phyloP scores from a whole-genome alignment of 352 stramenopile species.

The Globisporangium solare region DNA sequence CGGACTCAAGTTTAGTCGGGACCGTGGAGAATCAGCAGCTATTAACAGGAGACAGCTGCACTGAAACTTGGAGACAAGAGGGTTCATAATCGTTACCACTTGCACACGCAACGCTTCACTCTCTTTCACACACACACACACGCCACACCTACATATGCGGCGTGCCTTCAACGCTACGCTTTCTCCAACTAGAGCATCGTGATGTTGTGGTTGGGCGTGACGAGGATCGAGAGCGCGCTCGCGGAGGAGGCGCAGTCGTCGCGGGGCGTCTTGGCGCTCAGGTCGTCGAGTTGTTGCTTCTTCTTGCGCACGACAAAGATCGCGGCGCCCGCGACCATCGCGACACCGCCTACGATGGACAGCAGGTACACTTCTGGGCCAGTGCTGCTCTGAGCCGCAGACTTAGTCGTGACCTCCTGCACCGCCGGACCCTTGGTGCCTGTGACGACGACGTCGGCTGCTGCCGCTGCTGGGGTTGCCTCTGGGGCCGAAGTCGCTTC shows the following conservation, averaged over 20 bases:
- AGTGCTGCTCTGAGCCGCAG: neutral
- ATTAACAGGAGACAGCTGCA: too few relatives aligned
- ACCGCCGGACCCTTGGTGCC: constrained; percentile 18
- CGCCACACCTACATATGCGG: neutral
- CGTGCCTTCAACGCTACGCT: too few relatives aligned
- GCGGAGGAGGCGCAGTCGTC: constrained; percentile 21
- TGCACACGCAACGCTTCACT: too few relatives aligned
- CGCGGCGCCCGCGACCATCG: constrained; percentile 37
- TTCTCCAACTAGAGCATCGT: constrained; percentile 21
- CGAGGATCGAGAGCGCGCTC: constrained; percentile 28
- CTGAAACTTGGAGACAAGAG: too few relatives aligned
- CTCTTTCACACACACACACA: neutral
- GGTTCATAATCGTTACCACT: too few relatives aligned
- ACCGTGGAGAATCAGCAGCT: too few relatives aligned
- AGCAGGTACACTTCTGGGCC: constrained; percentile 29
- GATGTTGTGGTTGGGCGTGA: constrained; percentile 46
- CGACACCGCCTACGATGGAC: constrained; percentile 24
- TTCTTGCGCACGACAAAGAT: constrained; percentile 66
- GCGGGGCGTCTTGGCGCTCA: constrained; percentile 50
- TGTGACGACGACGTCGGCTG: constrained; percentile 8
- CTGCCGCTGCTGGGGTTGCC: neutral
- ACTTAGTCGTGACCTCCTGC: constrained; percentile 36
- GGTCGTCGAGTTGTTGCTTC: constrained; percentile 48
- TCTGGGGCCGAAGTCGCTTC: neutral
- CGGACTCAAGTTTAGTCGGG: too few relatives aligned